Percentiles rank a stretch among this genome's conserved stretches.
phyloP scores from a whole-genome alignment of 306 rosid genomes.

The Cucumis hystrix region DNA sequence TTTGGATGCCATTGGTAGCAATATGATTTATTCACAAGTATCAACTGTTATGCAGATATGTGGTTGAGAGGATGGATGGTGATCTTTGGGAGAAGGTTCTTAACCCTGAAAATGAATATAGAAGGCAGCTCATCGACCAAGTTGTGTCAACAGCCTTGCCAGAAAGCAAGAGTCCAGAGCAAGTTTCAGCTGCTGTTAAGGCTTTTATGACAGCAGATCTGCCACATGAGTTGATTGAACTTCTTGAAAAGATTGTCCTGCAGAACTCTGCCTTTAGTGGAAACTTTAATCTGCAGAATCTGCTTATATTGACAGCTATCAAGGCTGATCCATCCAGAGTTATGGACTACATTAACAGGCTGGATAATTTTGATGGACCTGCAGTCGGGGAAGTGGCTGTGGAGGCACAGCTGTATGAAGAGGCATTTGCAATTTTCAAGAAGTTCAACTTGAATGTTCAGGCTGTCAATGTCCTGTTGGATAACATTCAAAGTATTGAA shows the following conservation, averaged over 20 bases:
- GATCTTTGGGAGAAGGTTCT: slow-evolving; percentile 96
- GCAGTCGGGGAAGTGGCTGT: slow-evolving; percentile 97
- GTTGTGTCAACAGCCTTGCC: slow-evolving; percentile 98
- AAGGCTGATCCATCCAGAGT: slow-evolving; percentile 98
- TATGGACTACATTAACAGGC: slow-evolving; percentile 89
- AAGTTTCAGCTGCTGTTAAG: slow-evolving; percentile 97
- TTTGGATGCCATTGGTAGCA: background rate
- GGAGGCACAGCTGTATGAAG: slow-evolving; percentile 86
- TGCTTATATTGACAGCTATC: slow-evolving; percentile 89
- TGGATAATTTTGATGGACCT: slow-evolving; percentile 98
- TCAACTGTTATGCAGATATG: slow-evolving; percentile 50
- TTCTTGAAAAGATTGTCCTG: slow-evolving; percentile 98
- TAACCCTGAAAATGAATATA: slow-evolving; percentile 66
- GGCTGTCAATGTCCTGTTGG: slow-evolving; percentile 89
- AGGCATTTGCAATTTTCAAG: slow-evolving; percentile 91
- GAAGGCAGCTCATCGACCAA: slow-evolving; percentile 98
- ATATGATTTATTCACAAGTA: slow-evolving; percentile 7
- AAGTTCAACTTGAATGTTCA: slow-evolving; percentile 97
- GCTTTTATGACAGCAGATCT: slow-evolving; percentile 99
- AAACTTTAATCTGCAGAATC: slow-evolving; percentile 92
- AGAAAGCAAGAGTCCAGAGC: slow-evolving; percentile 99
- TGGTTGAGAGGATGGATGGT: slow-evolving; percentile 95
- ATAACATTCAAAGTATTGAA: slow-evolving; percentile 75
- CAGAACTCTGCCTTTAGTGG: slow-evolving; percentile 99
- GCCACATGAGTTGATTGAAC: slow-evolving; percentile 97